Evolutionary conservation across 129 eudicot genomes (phyloP).

Genomic region (Saposhnikovia divaricata): DNA sequence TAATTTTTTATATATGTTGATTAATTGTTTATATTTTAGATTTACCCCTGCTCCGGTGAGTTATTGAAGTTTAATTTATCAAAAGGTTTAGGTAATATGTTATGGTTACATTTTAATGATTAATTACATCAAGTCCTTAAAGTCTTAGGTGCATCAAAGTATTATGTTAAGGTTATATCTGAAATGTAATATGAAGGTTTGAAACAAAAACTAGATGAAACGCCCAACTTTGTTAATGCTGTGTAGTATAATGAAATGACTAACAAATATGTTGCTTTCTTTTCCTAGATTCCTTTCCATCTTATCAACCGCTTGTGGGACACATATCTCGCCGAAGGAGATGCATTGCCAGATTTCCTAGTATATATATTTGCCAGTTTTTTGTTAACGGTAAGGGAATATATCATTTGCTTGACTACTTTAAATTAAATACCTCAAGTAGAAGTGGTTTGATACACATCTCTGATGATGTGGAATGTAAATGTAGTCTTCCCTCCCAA

Average conservation of each 20-base stretch:
- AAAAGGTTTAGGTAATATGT: background rate
- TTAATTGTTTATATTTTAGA: background rate
- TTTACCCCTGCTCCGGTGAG: background rate
- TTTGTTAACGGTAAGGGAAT: constrained; percentile 65
- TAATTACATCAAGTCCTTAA: background rate
- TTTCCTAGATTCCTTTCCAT: constrained; percentile 73
- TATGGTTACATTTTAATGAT: background rate
- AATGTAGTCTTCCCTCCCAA: background rate
- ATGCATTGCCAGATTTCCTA: constrained; percentile 87
- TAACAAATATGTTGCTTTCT: constrained; percentile 9
- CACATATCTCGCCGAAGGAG: constrained; percentile 99
- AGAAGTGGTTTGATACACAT: background rate
- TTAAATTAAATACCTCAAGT: background rate
- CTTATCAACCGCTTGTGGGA: constrained; percentile 98
- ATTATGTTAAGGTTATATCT: background rate
- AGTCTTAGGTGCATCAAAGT: background rate
- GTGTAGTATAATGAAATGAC: constrained; percentile 3
- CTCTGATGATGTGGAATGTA: background rate
- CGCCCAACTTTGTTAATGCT: background rate
- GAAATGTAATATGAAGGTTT: background rate
- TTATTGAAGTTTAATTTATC: background rate
- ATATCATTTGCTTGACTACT: constrained; percentile 6
- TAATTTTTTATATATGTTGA: too few relatives aligned
- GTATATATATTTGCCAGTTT: constrained; percentile 94
- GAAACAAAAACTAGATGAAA: background rate